Percentiles rank a stretch among this genome's conserved stretches.
Evolutionary conservation across 2,329 filamentous ascomycete species (phyloP).

Genomic region (Cladosporium sp.): DNA sequence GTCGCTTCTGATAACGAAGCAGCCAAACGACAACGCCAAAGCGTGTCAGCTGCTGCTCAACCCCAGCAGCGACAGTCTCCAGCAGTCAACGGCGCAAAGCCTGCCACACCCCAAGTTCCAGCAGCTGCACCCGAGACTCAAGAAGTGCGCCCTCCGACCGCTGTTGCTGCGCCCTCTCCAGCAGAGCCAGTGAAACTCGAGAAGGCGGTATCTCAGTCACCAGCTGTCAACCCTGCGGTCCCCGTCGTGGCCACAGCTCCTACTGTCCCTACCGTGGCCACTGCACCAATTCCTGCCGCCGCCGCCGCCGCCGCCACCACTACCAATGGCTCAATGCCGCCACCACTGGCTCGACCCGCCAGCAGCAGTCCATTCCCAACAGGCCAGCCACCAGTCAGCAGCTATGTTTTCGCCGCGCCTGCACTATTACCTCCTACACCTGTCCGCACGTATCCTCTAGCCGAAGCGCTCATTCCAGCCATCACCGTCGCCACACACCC

Average conservation of each 20-base stretch:
- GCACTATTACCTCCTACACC: constrained; percentile 40
- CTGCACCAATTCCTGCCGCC: not conserved
- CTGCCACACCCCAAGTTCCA: constrained; percentile 32
- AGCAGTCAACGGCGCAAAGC: constrained; percentile 32
- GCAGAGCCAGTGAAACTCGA: constrained; percentile 44
- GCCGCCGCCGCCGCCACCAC: constrained; percentile 11
- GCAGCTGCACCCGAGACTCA: constrained; percentile 29
- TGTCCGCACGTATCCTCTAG: constrained; percentile 36
- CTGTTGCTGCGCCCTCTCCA: constrained; percentile 31
- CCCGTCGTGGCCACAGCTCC: not conserved
- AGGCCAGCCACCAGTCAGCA: constrained; percentile 28
- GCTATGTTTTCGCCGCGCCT: constrained; percentile 34
- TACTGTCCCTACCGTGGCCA: constrained; percentile 26
- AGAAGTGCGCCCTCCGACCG: constrained; percentile 37
- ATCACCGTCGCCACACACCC: constrained; percentile 69
- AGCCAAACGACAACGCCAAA: constrained; percentile 53
- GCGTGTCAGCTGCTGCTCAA: constrained; percentile 53
- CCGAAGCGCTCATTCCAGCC: constrained; percentile 66
- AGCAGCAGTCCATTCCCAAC: constrained; percentile 32
- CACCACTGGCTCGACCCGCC: constrained; percentile 30
- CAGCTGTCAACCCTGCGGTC: constrained; percentile 41
- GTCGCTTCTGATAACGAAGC: constrained; percentile 57
- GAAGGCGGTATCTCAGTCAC: constrained; percentile 41
- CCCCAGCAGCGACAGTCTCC: constrained; percentile 34
- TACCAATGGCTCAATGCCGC: constrained; percentile 36